These are phyloP conservation scores for Boletus vinaceobasis DNA, from an alignment of 768 basidiomycete species.

Conservation along the genomic window DNA sequence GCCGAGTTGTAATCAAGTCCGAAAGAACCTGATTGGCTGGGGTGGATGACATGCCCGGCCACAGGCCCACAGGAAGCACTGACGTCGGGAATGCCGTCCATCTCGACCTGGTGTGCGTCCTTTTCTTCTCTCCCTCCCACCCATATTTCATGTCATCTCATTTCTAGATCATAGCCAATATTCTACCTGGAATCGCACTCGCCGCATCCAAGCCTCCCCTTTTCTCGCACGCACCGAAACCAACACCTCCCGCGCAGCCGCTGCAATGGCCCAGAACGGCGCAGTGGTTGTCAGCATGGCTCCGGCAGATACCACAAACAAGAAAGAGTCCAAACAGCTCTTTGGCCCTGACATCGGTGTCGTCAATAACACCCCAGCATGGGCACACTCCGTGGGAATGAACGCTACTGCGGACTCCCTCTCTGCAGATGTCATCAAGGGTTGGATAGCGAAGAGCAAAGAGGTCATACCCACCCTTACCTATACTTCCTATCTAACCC, in stretches of 20 bases:
- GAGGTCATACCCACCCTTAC: conserved; percentile 45
- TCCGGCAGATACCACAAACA: conserved; percentile 19
- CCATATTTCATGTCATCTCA: not conserved
- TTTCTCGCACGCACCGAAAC: conserved; percentile 52
- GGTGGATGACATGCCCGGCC: not conserved
- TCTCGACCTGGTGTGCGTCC: conserved; percentile 40
- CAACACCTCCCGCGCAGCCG: conserved; percentile 43
- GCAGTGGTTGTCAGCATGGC: conserved; percentile 28
- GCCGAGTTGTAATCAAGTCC: conserved; percentile 2
- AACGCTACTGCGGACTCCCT: conserved; percentile 62
- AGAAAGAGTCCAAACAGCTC: conserved; percentile 64
- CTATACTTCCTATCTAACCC: not conserved
- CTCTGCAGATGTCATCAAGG: conserved; percentile 75
- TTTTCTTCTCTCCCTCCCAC: not conserved
- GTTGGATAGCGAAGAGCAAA: conserved; percentile 86
- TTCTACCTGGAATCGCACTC: conserved; percentile 55
- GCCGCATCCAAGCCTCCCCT: conserved; percentile 48
- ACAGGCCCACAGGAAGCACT: not conserved
- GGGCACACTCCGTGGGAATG: conserved; percentile 68
- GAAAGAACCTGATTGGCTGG: not conserved
- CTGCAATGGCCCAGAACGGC: conserved; percentile 45
- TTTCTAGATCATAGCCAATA: conserved; percentile 48
- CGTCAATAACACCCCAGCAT: conserved; percentile 62
- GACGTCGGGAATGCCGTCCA: conserved; percentile 25
- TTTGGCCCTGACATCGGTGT: conserved; percentile 92